These are phyloP conservation scores for Pichia inconspicua DNA, from an alignment of 1,139 yeast genomes.

Conservation along the genomic window DNA sequence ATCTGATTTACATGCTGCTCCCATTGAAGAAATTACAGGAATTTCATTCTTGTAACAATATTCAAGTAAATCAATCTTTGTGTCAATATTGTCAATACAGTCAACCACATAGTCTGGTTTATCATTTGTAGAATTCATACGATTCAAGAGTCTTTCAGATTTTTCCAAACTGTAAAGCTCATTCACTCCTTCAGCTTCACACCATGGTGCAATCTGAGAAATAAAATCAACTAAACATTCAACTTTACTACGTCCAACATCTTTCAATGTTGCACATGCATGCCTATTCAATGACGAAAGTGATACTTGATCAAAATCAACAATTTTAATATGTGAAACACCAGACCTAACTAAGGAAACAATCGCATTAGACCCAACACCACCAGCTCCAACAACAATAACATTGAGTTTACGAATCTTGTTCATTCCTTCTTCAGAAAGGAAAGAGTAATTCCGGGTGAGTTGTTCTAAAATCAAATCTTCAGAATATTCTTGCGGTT, in stretches of 20 bases:
- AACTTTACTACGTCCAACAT: slow-evolving; percentile 89
- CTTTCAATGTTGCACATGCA: slow-evolving; percentile 80
- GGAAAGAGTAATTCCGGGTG: slow-evolving; percentile 86
- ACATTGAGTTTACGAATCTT: slow-evolving; percentile 66
- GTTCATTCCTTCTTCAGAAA: slow-evolving; percentile 78
- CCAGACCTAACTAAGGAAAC: slow-evolving; percentile 92
- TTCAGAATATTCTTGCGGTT: slow-evolving; percentile 40
- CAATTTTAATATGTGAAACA: slow-evolving; percentile 63
- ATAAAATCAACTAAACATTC: slow-evolving; percentile 63
- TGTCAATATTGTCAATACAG: slow-evolving; percentile 92
- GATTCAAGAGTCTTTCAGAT: slow-evolving; percentile 47
- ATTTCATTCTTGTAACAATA: slow-evolving; percentile 56
- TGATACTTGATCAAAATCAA: slow-evolving; percentile 94
- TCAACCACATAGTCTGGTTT: slow-evolving; percentile 73
- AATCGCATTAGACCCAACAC: slow-evolving; percentile 96
- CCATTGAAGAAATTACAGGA: slow-evolving; percentile 80
- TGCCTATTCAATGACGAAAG: slow-evolving; percentile 87
- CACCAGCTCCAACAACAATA: slow-evolving; percentile 95
- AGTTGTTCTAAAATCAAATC: slow-evolving; percentile 81
- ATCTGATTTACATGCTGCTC: slow-evolving; percentile 90
- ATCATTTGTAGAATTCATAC: slow-evolving; percentile 31
- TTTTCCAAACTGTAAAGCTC: slow-evolving; percentile 66
- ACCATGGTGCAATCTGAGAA: slow-evolving; percentile 81
- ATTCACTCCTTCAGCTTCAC: slow-evolving; percentile 65
- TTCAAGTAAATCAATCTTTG: slow-evolving; percentile 81